These are phyloP conservation scores for Pestalotiopsis sp. DNA, from an alignment of 2,329 filamentous ascomycete genomes.

Conservation along the genomic window DNA sequence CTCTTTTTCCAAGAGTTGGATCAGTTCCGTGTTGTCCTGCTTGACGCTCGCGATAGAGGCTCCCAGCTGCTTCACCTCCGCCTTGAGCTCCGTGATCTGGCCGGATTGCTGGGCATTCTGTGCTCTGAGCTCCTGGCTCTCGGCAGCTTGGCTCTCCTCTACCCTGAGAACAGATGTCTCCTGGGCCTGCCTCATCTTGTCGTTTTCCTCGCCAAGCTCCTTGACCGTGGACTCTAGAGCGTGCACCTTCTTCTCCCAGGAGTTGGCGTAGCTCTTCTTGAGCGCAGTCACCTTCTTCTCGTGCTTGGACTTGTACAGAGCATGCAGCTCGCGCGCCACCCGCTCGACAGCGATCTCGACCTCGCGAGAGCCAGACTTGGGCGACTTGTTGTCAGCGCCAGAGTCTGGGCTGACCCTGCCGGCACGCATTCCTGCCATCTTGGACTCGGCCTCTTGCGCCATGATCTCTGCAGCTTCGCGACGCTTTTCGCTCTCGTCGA, in stretches of 20 bases:
- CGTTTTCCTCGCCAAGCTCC: constrained; percentile 73
- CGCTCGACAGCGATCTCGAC: constrained; percentile 87
- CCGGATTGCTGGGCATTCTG: constrained; percentile 68
- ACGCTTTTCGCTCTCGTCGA: constrained; percentile 77
- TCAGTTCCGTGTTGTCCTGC: constrained; percentile 68
- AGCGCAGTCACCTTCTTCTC: constrained; percentile 93
- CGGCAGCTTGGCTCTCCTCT: constrained; percentile 46
- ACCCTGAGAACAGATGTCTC: constrained; percentile 68
- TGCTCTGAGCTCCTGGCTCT: constrained; percentile 54
- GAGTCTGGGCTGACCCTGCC: constrained; percentile 52
- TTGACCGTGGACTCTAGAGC: constrained; percentile 76
- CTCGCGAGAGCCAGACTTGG: constrained; percentile 52
- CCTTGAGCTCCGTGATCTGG: constrained; percentile 70
- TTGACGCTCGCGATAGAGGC: constrained; percentile 73
- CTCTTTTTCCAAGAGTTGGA: constrained; percentile 71
- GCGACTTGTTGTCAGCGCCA: constrained; percentile 31
- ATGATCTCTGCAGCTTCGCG: constrained; percentile 75
- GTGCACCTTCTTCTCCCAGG: constrained; percentile 85
- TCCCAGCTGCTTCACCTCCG: constrained; percentile 74
- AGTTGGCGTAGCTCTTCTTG: constrained; percentile 80
- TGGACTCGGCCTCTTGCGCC: constrained; percentile 75
- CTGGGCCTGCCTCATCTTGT: constrained; percentile 67
- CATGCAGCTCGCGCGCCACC: constrained; percentile 90
- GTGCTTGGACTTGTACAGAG: constrained; percentile 95
- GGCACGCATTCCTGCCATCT: constrained; percentile 73